Conservation (phyloP, 2,329 filamentous ascomycete species). For the Pseudopithomyces chartarum region DNA sequence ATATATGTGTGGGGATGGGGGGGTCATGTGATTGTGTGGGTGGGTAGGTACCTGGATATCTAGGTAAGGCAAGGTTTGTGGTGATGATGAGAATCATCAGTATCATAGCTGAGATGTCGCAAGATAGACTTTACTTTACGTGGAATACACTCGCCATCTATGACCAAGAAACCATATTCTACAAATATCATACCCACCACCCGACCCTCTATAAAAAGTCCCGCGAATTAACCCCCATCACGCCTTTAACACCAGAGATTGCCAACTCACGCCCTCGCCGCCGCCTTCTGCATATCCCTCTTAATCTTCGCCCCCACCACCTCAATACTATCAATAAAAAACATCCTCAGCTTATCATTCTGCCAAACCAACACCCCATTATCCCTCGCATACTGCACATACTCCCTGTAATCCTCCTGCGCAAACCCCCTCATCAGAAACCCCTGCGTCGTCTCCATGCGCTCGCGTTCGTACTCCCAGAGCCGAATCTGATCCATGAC, state of each 20-base stretch:
- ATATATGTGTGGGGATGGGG: no score
- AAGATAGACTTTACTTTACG: no score
- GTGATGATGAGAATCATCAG: no score
- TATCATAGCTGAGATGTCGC: no score
- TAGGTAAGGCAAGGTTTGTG: no score
- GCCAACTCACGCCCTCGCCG: constrained; percentile 11
- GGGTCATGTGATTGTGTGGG: no score
- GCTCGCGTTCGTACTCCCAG: constrained; percentile 96
- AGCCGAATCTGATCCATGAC: constrained; percentile 97
- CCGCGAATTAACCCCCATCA: no score
- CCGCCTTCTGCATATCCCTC: constrained; percentile 70
- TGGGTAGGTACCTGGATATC: no score
- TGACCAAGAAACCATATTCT: no score
- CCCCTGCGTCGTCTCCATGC: constrained; percentile 82
- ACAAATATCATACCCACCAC: no score
- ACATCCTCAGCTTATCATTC: constrained; percentile 77
- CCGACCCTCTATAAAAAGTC: not conserved
- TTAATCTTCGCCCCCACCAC: constrained; percentile 67
- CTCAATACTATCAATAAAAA: constrained; percentile 91
- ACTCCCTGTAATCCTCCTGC: constrained; percentile 71
- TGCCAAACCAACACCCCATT: constrained; percentile 90
- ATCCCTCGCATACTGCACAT: constrained; percentile 79
- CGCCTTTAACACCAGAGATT: not conserved
- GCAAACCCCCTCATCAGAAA: constrained; percentile 92
- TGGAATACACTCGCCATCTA: no score